Conservation (phyloP, 805 yeast genomes). For the Blastobotrys mokoenaii region DNA sequence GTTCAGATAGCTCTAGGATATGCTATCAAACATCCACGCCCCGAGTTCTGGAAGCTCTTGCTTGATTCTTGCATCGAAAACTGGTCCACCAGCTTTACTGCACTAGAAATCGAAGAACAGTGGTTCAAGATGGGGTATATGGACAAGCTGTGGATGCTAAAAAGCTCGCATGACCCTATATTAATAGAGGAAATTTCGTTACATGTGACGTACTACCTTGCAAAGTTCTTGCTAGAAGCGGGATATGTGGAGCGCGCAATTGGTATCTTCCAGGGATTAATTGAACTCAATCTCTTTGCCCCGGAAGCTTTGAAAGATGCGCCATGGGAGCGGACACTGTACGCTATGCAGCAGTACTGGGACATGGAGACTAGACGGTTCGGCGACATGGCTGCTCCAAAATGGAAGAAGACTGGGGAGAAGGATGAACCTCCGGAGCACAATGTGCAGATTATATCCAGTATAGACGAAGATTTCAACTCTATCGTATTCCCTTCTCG, state of each 20-base stretch:
- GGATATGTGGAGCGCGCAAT: slow-evolving; percentile 19
- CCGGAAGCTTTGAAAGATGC: slow-evolving; percentile 8
- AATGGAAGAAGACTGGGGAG: slow-evolving; percentile 7
- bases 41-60: neutral
- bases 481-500: slow-evolving; percentile 1
- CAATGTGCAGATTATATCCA: neutral
- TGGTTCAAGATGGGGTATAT: too few species aligned
- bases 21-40: too few species aligned
- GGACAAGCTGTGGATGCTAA: too few species aligned
- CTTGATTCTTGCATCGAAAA: neutral
- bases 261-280: slow-evolving; percentile 16
- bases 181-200: too few species aligned
- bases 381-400: slow-evolving; percentile 16
- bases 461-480: neutral
- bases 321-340: neutral
- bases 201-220: slow-evolving; percentile 3
- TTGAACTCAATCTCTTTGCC: slow-evolving; percentile 12
- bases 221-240: slow-evolving; percentile 5
- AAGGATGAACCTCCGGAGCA: neutral
- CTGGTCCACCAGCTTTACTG: neutral
- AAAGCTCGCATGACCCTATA: too few species aligned
- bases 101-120: neutral
- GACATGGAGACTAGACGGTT: slow-evolving; percentile 15
- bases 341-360: slow-evolving; percentile 16
- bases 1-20: too few species aligned